These are phyloP conservation scores for Moesziomyces parantarcticus DNA, from an alignment of 1,284 basidiomycete species.

Conservation along the genomic window DNA sequence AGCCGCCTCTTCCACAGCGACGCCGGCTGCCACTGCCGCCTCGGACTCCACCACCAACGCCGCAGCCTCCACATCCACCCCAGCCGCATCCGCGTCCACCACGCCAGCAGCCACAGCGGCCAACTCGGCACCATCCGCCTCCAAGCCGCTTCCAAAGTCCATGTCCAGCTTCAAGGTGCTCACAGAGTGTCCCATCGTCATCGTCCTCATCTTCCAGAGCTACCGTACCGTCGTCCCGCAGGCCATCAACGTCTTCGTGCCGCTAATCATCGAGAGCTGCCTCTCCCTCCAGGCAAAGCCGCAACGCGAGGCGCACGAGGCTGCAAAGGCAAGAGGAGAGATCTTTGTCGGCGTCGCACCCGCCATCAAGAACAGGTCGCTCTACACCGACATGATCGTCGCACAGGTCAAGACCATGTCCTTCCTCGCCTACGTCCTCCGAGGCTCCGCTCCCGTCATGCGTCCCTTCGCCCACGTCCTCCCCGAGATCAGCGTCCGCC, in stretches of 20 bases:
- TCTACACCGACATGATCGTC: conserved; percentile 88
- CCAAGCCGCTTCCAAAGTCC: conserved; percentile 60
- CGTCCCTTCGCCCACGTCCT: conserved; percentile 84
- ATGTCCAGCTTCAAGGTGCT: conserved; percentile 87
- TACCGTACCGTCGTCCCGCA: conserved; percentile 76
- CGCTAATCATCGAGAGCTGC: conserved; percentile 68
- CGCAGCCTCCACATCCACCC: conserved; percentile 6
- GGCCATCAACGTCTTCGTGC: conserved; percentile 79
- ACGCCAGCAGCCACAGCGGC: conserved; percentile 24
- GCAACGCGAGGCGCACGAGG: conserved; percentile 83
- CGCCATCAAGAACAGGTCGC: conserved; percentile 75
- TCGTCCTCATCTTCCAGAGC: conserved; percentile 89
- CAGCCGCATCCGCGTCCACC: conserved; percentile 14
- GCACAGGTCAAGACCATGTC: conserved; percentile 89
- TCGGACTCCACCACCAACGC: not conserved
- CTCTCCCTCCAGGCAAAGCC: conserved; percentile 76
- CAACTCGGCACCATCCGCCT: conserved; percentile 5
- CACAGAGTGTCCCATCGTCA: conserved; percentile 91
- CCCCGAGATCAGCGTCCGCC: conserved; percentile 82
- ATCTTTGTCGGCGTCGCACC: conserved; percentile 87
- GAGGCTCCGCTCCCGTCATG: conserved; percentile 77
- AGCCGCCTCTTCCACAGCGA: conserved; percentile 3
- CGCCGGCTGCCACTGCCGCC: conserved; percentile 1
- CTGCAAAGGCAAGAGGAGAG: conserved; percentile 80
- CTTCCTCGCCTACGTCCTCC: conserved; percentile 89